Evolutionary conservation across 129 eudicot genomes (phyloP).

Genomic region (Tagetes erecta): DNA sequence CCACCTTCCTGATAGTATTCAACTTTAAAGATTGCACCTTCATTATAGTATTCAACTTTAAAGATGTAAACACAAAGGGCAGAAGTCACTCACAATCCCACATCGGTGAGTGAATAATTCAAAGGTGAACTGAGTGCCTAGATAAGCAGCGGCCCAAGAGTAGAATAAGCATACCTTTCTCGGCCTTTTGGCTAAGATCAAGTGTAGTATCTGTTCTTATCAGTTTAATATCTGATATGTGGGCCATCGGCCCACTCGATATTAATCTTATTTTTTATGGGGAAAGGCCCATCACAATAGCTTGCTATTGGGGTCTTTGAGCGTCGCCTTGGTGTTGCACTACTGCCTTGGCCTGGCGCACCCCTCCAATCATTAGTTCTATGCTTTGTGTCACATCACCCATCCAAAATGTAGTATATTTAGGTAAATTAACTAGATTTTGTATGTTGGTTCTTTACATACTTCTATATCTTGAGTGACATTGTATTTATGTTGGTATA

Average conservation of each 20-base stretch:
- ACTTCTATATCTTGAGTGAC: too few species aligned
- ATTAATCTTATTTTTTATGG: conserved; percentile 30
- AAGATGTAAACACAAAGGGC: neutral
- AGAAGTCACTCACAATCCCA: conserved; percentile 14
- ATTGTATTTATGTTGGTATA: too few species aligned
- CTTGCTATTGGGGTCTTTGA: conserved; percentile 24
- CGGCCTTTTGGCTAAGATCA: conserved; percentile 91
- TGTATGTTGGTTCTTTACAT: too few species aligned
- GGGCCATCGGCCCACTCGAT: conserved; percentile 33
- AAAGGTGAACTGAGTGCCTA: too few species aligned
- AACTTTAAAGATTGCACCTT: neutral
- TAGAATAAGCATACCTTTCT: conserved; percentile 54
- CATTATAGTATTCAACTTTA: neutral
- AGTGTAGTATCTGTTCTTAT: conserved; percentile 86
- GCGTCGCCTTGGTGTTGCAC: too few species aligned
- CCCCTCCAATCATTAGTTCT: too few species aligned
- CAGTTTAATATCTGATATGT: conserved; percentile 45
- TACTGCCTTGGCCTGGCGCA: too few species aligned
- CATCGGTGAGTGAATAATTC: neutral
- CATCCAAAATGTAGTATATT: too few species aligned
- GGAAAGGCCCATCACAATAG: conserved; percentile 17
- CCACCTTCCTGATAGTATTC: neutral
- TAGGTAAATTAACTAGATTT: too few species aligned
- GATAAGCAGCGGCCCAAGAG: too few species aligned
- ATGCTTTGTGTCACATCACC: too few species aligned